A percentile compares a stretch with the other conserved stretches of the same genome.
Conservation (phyloP, 345 rosid genomes). For the Dovyalis caffra region DNA sequence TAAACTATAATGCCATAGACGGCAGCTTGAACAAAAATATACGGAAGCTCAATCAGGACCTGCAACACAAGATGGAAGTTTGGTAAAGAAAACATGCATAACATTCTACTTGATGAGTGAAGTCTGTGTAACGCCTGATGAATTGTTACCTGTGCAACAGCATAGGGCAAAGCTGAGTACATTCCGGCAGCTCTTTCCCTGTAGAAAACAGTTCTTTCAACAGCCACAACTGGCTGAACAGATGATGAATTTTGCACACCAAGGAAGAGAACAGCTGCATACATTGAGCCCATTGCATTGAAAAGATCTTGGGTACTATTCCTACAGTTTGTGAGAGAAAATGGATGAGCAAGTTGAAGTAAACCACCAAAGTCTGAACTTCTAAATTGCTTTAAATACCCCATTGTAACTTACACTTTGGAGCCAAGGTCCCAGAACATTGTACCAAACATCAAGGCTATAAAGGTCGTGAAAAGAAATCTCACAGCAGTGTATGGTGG, state of each 20-base stretch:
- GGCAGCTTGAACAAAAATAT: conserved; percentile 43
- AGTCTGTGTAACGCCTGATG: no score
- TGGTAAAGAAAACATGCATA: background rate
- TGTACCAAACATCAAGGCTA: conserved; percentile 27
- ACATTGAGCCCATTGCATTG: conserved; percentile 82
- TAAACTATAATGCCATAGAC: conserved; percentile 55
- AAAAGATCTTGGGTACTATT: conserved; percentile 42
- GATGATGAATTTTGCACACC: conserved; percentile 56
- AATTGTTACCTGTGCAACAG: conserved; percentile 53
- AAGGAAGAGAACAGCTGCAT: conserved; percentile 61
- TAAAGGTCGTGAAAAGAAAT: conserved; percentile 19
- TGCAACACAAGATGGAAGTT: background rate
- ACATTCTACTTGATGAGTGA: background rate
- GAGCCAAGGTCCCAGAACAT: conserved; percentile 31
- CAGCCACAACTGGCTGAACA: conserved; percentile 72
- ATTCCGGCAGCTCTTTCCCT: conserved; percentile 83
- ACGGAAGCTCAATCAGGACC: conserved; percentile 69
- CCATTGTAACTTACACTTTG: conserved; percentile 3
- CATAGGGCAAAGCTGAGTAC: conserved; percentile 79
- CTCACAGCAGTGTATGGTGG: conserved; percentile 28
- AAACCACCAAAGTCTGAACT: background rate
- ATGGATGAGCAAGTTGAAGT: background rate
- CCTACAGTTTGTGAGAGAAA: conserved; percentile 32
- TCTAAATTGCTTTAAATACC: background rate
- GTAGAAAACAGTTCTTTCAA: conserved; percentile 75